These are phyloP conservation scores for Auricularia auricula-judae DNA, from an alignment of 768 basidiomycete species.

Conservation along the genomic window DNA sequence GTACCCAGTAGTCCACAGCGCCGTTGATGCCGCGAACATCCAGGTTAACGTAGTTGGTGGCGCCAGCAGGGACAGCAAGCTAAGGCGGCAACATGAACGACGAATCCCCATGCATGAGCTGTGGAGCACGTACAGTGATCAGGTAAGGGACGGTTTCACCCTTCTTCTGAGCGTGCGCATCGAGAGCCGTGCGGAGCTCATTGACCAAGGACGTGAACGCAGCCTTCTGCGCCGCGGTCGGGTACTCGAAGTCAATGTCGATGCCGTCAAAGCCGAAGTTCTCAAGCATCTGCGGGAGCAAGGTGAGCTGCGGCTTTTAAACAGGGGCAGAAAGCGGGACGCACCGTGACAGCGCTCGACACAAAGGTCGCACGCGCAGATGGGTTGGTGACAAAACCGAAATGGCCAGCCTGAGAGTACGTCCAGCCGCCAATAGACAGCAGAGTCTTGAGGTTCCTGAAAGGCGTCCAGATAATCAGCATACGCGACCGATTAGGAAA, in stretches of 20 bases:
- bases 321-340: constrained; percentile 50
- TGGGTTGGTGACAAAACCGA: constrained; percentile 47
- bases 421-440: constrained; percentile 55
- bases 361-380: constrained; percentile 39
- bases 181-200: constrained; percentile 50
- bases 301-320: background rate
- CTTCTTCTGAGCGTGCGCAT: constrained; percentile 44
- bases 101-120: background rate
- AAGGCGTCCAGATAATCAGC: no score
- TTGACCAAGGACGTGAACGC: constrained; percentile 58
- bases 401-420: constrained; percentile 60
- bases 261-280: constrained; percentile 78
- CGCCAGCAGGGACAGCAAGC: constrained; percentile 55
- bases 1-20: constrained; percentile 59
- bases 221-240: constrained; percentile 46
- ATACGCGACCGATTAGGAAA: background rate
- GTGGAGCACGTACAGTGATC: constrained; percentile 28
- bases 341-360: constrained; percentile 23
- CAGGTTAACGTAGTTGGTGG: constrained; percentile 45
- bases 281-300: constrained; percentile 13
- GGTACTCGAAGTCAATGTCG: constrained; percentile 76
- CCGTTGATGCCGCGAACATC: constrained; percentile 52
- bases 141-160: constrained; percentile 51
- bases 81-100: constrained; percentile 9
- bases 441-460: constrained; percentile 37